A percentile compares a stretch with the other conserved stretches of the same genome.
Conservation (phyloP, 306 rosid species). For the Prunus davidiana region DNA sequence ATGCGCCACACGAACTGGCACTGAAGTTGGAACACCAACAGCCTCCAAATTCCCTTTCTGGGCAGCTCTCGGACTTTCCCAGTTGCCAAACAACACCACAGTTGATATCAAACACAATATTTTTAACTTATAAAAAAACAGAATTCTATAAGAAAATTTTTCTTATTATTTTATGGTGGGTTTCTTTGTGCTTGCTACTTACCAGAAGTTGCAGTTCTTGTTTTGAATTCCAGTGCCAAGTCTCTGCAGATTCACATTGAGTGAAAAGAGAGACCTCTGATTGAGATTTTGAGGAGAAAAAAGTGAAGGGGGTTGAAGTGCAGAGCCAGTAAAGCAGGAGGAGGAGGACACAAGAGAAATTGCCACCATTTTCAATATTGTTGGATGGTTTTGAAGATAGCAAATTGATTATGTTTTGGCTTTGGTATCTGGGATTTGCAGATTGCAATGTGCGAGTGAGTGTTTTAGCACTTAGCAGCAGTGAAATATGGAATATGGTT, state of each 20-base stretch:
- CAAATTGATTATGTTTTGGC: not conserved
- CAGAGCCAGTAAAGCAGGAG: slow-evolving; percentile 23
- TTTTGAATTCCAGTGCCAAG: not conserved
- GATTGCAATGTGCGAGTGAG: not conserved
- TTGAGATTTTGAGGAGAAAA: slow-evolving; percentile 9
- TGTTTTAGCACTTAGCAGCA: not conserved
- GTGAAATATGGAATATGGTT: not conserved
- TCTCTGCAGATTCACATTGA: not conserved
- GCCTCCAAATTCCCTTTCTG: slow-evolving; percentile 48
- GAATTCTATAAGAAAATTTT: not conserved
- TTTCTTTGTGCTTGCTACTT: not conserved
- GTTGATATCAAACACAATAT: not conserved
- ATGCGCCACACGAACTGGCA: slow-evolving; percentile 79
- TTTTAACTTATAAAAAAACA: not conserved
- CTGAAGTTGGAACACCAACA: slow-evolving; percentile 63
- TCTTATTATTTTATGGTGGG: not conserved
- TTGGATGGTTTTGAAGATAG: not conserved
- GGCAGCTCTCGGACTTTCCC: slow-evolving; percentile 41
- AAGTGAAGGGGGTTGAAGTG: slow-evolving; percentile 20
- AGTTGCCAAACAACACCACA: slow-evolving; percentile 20
- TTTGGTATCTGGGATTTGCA: not conserved
- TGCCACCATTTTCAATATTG: slow-evolving; percentile 21
- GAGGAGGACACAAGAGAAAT: slow-evolving; percentile 39
- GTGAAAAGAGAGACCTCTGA: slow-evolving; percentile 6
- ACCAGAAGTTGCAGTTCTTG: slow-evolving; percentile 24